Evolutionary conservation across 257 asterid species (phyloP), one percentile per base, ranked within the genome.

Genomic region (Gentiana macrophylla): DNA sequence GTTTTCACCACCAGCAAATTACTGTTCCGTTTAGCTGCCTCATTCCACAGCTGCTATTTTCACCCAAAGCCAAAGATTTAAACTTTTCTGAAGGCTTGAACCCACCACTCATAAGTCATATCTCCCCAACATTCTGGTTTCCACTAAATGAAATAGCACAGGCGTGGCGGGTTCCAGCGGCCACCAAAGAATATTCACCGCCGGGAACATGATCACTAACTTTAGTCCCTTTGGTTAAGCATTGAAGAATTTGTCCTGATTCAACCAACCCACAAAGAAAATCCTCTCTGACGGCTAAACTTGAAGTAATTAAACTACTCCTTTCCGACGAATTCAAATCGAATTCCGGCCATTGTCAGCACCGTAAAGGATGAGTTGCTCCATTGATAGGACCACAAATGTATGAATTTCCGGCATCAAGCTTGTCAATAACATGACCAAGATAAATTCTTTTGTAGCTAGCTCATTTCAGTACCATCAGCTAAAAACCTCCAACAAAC

Each of bases 121-220:
- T 74, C 38, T 12, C 97, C 97, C 97, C 97, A 86, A 62, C 97
- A 89, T 50, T 66, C 70, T 61, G 86, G 46, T 37, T 79, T 73
- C 32, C 89, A 87, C 24, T 24, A 24, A 24, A 24, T 24, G 24
- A 24, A 24, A 24, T 24, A 24, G 24, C 24, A 24, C 24, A 49
- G 52, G 69, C 95, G 35, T 73, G 74, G 5, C 62, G 76, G 51
- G 68, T 70, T 37, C 95, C 92, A 2, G 89, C 87, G 0, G 52
- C 72, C 41, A 83, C 70, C 0, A 1, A 0, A 84, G 84, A 48
- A 36, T 24, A 24, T 24, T 24, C 24, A 24, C 24, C 24, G 24
- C 24, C 24, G 24, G 24, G 24, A 24, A 24, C 46, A 46, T 50
- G 54, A 62, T 61, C 64, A 8, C 35, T 54, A 51, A 83, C 80